These are phyloP conservation scores for Zanthoxylum bungeanum DNA, from an alignment of 345 rosid species.

Conservation along the genomic window DNA sequence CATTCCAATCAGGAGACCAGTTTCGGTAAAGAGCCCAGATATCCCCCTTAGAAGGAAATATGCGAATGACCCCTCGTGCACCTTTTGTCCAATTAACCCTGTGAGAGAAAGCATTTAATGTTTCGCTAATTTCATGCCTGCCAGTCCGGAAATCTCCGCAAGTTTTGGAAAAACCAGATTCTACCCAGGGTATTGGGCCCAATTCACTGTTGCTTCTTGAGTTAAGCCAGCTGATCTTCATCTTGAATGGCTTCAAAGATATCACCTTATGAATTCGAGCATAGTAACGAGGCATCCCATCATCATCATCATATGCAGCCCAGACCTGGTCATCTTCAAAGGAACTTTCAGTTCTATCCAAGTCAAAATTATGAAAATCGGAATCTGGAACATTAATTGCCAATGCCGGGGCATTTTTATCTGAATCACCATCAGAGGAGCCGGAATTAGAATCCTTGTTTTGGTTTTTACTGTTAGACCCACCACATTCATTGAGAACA, in stretches of 20 bases:
- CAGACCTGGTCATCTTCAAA: conserved; percentile 82
- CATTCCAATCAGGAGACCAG: conserved; percentile 87
- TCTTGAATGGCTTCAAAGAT: conserved; percentile 71
- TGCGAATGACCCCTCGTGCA: conserved; percentile 55
- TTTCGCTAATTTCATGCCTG: conserved; percentile 42
- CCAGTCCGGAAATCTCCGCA: conserved; percentile 85
- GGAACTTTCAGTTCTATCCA: conserved; percentile 66
- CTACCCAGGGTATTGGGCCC: conserved; percentile 65
- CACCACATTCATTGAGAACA: conserved; percentile 12
- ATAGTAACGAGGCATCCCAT: conserved; percentile 96
- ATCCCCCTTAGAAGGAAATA: conserved; percentile 75
- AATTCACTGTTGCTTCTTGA: conserved; percentile 67
- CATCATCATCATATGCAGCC: conserved; percentile 94
- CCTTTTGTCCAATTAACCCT: conserved; percentile 75
- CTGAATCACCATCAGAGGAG: conserved; percentile 17
- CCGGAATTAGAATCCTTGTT: conserved; percentile 17
- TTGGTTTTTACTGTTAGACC: conserved; percentile 13
- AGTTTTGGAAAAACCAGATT: conserved; percentile 75
- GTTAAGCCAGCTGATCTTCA: conserved; percentile 93
- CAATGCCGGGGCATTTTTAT: conserved; percentile 23
- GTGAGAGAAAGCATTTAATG: conserved; percentile 83
- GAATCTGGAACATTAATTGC: conserved; percentile 82
- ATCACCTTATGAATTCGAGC: conserved; percentile 87
- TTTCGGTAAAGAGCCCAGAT: conserved; percentile 90
- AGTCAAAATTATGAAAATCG: conserved; percentile 88